Conservation (phyloP, 768 basidiomycete species). For the Leccinum uliginosum region DNA sequence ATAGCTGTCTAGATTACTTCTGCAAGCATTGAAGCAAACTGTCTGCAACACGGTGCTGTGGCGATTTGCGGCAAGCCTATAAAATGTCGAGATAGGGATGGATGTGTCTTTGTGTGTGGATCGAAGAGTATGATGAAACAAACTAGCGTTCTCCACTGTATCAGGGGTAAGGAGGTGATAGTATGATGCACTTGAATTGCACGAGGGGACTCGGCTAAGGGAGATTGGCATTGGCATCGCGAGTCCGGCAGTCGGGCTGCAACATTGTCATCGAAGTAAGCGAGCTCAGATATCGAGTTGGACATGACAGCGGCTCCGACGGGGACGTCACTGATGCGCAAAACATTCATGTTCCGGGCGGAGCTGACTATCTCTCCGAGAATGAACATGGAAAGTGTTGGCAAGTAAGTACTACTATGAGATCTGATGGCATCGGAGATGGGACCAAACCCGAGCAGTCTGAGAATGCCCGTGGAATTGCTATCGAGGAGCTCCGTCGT, state of each 20-base stretch:
- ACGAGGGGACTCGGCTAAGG: neutral
- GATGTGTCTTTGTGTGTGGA: neutral
- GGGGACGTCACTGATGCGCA: neutral
- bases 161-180: slow-evolving; percentile 8
- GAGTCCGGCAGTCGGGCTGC: neutral
- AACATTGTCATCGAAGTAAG: slow-evolving; percentile 8
- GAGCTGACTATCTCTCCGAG: neutral
- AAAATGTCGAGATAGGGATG: neutral
- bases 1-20: neutral
- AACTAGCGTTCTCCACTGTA: neutral
- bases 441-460: slow-evolving; percentile 9
- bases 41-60: slow-evolving; percentile 4
- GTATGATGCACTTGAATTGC: neutral
- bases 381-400: neutral
- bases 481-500: slow-evolving; percentile 7
- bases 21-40: neutral
- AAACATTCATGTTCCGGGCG: neutral
- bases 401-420: neutral
- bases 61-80: slow-evolving; percentile 1
- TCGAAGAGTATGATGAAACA: neutral
- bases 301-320: slow-evolving; percentile 2
- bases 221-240: slow-evolving; percentile 1
- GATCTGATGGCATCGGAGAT: slow-evolving; percentile 19
- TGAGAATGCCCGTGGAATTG: slow-evolving; percentile 4
- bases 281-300: slow-evolving; percentile 9